These are phyloP conservation scores for Erythrophleum fordii DNA, from an alignment of 306 rosid species.

Conservation along the genomic window DNA sequence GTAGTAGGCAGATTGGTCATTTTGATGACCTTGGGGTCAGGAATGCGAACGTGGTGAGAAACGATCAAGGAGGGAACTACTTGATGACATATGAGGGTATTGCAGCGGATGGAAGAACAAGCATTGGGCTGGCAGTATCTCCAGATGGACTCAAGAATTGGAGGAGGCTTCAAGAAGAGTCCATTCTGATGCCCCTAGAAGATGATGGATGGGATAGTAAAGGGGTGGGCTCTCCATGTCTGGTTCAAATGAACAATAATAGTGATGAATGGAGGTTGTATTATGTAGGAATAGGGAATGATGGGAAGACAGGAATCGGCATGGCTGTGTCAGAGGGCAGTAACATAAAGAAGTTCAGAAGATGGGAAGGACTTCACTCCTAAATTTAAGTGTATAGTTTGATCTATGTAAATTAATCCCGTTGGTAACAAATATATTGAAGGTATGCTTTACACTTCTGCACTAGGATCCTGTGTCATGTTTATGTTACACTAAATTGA, in stretches of 20 bases:
- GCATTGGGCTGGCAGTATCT: constrained; percentile 56
- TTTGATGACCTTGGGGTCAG: constrained; percentile 51
- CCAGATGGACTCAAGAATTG: constrained; percentile 51
- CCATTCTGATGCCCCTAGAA: constrained; percentile 30
- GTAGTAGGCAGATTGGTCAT: constrained; percentile 29
- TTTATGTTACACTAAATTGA: not conserved
- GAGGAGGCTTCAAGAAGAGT: constrained; percentile 39
- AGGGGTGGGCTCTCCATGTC: constrained; percentile 37
- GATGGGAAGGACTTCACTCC: constrained; percentile 37
- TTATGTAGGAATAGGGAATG: constrained; percentile 33
- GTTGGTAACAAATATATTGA: not conserved
- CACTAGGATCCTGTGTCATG: not conserved
- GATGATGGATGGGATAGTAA: constrained; percentile 38
- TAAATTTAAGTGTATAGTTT: constrained; percentile 22
- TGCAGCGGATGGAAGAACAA: constrained; percentile 44
- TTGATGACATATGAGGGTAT: constrained; percentile 64
- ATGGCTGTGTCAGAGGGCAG: constrained; percentile 41
- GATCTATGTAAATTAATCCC: not conserved
- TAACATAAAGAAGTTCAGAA: constrained; percentile 11
- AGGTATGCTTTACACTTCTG: not conserved
- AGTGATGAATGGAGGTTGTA: constrained; percentile 36
- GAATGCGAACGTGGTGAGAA: constrained; percentile 50
- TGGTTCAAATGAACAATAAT: constrained; percentile 34
- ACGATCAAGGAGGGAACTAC: constrained; percentile 44
- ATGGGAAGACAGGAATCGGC: constrained; percentile 40